Conservation (phyloP, 2,329 filamentous ascomycete species). For the Colletotrichum cereale region DNA sequence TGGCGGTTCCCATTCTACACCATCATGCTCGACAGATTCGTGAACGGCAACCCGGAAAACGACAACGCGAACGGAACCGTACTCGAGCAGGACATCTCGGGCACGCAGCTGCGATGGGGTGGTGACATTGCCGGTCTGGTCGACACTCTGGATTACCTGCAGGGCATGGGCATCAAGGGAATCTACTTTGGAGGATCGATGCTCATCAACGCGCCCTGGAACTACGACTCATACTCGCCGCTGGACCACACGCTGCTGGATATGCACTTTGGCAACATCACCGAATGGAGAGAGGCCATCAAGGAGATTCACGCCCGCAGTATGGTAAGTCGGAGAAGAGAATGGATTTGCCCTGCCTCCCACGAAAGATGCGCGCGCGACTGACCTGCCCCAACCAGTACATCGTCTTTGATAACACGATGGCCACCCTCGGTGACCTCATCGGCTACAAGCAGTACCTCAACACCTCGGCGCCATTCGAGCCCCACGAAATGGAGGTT, state of each 20-base stretch:
- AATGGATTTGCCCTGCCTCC: background rate
- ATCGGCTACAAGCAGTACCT: slow-evolving; percentile 72
- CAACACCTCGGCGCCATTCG: slow-evolving; percentile 69
- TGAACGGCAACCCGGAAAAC: slow-evolving; percentile 74
- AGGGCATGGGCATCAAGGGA: slow-evolving; percentile 73
- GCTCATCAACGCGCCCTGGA: slow-evolving; percentile 75
- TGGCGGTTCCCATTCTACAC: slow-evolving; percentile 78
- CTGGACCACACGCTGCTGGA: slow-evolving; percentile 75
- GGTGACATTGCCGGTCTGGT: slow-evolving; percentile 72
- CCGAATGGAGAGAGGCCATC: slow-evolving; percentile 68
- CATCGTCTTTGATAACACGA: slow-evolving; percentile 74
- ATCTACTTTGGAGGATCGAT: slow-evolving; percentile 73
- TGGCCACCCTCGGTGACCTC: slow-evolving; percentile 73
- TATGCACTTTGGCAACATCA: slow-evolving; percentile 70
- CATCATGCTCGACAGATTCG: slow-evolving; percentile 72
- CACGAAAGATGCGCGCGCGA: slow-evolving; percentile 54
- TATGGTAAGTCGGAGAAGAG: slow-evolving; percentile 60
- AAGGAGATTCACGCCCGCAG: slow-evolving; percentile 69
- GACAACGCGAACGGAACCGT: slow-evolving; percentile 72
- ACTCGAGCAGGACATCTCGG: slow-evolving; percentile 71
- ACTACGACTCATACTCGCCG: slow-evolving; percentile 68
- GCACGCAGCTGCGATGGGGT: slow-evolving; percentile 73
- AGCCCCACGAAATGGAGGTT: slow-evolving; percentile 66
- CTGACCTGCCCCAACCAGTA: slow-evolving; percentile 72
- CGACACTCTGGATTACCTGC: slow-evolving; percentile 73